These are phyloP conservation scores for Ulvella scutata DNA, from an alignment of 139 green algal species.

Conservation along the genomic window DNA sequence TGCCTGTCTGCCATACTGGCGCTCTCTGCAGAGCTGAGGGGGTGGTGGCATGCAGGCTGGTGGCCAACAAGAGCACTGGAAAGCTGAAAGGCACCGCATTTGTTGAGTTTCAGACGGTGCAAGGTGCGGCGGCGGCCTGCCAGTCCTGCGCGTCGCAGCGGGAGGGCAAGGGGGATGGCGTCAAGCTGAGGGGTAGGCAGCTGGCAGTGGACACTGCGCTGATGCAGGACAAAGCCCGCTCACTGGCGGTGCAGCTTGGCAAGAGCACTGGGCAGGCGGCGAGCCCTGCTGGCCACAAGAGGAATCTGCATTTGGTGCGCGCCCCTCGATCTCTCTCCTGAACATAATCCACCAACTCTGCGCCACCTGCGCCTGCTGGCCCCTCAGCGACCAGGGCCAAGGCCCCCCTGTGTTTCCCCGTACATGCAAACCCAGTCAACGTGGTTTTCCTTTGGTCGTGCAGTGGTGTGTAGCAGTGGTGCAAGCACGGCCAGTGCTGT, in stretches of 20 bases:
- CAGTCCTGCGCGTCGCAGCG: conserved; percentile 36
- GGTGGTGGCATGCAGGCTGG: conserved; percentile 45
- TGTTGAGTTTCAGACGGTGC: conserved; percentile 51
- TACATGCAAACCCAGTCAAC: neutral
- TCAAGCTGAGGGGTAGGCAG: conserved; percentile 40
- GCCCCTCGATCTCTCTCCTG: no score
- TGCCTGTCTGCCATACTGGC: no score
- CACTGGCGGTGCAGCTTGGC: conserved; percentile 18
- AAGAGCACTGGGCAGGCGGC: no score
- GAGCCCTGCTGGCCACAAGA: conserved; percentile 36
- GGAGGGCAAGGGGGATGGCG: conserved; percentile 21
- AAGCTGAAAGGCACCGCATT: conserved; percentile 80
- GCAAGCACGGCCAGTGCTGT: neutral
- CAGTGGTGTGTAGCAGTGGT: no score
- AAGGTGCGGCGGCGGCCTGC: conserved; percentile 28
- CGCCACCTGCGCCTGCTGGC: no score
- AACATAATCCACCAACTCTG: no score
- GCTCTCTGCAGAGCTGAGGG: no score
- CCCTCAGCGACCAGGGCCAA: no score
- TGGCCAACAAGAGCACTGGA: conserved; percentile 55
- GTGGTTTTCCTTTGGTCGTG: neutral
- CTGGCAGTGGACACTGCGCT: conserved; percentile 65
- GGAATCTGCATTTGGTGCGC: conserved; percentile 56
- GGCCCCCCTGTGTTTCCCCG: no score
- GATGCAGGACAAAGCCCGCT: conserved; percentile 33